Conservation (phyloP, 352 stramenopile genomes). For the Elongisporangium anandrum region DNA sequence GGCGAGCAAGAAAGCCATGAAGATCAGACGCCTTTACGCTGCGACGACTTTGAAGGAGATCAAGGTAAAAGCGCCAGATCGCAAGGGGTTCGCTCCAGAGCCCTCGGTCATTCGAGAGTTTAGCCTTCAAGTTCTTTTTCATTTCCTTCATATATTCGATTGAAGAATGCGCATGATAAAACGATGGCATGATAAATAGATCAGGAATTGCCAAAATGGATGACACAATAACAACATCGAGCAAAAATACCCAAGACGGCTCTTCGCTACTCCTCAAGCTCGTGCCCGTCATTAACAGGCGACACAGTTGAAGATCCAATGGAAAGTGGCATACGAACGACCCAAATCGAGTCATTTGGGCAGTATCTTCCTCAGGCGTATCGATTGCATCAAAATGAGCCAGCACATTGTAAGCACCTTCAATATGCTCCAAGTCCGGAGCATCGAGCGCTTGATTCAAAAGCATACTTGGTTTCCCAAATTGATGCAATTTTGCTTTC, state of each 20-base stretch:
- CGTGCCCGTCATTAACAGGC: conserved; percentile 61
- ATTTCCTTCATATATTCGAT: conserved; percentile 70
- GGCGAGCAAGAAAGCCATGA: conserved; percentile 33
- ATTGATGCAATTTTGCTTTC: conserved; percentile 66
- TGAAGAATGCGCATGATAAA: conserved; percentile 67
- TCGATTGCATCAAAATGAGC: conserved; percentile 67
- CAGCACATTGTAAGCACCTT: conserved; percentile 74
- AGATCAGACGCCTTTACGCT: conserved; percentile 34
- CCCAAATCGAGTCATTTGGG: conserved; percentile 70
- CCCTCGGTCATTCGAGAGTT: conserved; percentile 53
- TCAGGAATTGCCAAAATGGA: conserved; percentile 63
- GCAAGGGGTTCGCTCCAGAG: conserved; percentile 77
- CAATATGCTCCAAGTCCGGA: conserved; percentile 62
- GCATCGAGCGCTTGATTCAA: conserved; percentile 64
- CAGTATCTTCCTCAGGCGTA: conserved; percentile 39
- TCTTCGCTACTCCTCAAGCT: conserved; percentile 29
- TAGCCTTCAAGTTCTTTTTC: conserved; percentile 66
- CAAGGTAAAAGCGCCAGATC: conserved; percentile 69
- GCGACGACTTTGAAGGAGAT: too few species aligned
- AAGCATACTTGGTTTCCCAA: conserved; percentile 64
- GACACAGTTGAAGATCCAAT: conserved; percentile 68
- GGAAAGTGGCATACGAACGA: conserved; percentile 78
- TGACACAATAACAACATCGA: conserved; percentile 65
- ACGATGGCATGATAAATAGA: conserved; percentile 74
- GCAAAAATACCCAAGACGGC: conserved; percentile 31